Base-by-base conservation (phyloP, 148 eudicot species). In the Pharnaceum exiguum region DNA sequence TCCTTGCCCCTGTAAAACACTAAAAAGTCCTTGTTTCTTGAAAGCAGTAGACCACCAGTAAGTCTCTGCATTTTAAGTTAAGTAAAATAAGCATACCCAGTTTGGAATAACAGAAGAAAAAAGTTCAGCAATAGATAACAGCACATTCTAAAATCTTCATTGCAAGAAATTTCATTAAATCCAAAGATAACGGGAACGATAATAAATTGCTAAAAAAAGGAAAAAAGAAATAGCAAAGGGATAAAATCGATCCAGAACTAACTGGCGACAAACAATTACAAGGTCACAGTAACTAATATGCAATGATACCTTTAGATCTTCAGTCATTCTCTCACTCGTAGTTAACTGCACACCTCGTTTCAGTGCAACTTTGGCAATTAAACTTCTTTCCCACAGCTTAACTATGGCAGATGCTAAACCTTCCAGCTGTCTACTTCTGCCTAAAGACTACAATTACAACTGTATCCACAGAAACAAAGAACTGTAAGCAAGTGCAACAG, bases 281-380 rank as follows among this genome's bases (percentile, higher is more conserved):
- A 16, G 1, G 25, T 22, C 30, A 29, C 19, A 37, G 42, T 17
- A 13, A 29, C 35, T 56, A 45, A 39, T 53, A 33, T 45, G 22
- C 22, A 31, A n/a, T n/a, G n/a, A n/a, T 67, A 93, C 98, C 96
- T 93, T 93, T 59, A 93, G 73, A 46, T 88, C 95, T 77, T 93
- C 98, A 12, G 96, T 90, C 96, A 93, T 93, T 77, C 95, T 85
- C 70, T 91, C 98, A 67, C 98, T 93, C 28, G 83, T 88, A 24
- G 98, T 88, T 63, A 93, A 81, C 74, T 83, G 86, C 37, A 93
- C 98, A 53, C 98, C 98, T 53, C 98, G 96, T 71, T 93, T 88
- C 46, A 93, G 68, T 36, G 96, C 95, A 71, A 93, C 74, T 68
- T 93, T 93, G 11, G 84, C 98, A 74, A 93, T 85, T 3, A 88